phyloP scores from a whole-genome alignment of 805 yeast genomes.

The Teunomyces cretensis region DNA sequence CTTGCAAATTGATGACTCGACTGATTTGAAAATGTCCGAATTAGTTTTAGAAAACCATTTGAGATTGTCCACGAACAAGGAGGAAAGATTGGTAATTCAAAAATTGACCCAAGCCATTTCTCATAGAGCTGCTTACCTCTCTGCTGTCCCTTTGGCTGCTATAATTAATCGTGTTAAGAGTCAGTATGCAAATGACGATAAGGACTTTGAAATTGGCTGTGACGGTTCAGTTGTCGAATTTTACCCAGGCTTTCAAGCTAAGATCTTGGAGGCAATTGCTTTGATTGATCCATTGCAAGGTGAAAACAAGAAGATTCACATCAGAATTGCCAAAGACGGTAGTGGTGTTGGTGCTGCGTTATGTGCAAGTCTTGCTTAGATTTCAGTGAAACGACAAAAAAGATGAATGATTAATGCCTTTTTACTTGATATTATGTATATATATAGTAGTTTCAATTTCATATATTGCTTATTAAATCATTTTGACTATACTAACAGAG shows the following conservation, averaged over 20 bases:
- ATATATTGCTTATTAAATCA: not conserved
- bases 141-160: slow-evolving; percentile 90
- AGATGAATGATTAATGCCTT: too few species aligned
- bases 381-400: not conserved
- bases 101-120: slow-evolving; percentile 75
- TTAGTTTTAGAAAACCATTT: slow-evolving; percentile 63
- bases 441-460: too few species aligned
- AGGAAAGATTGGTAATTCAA: slow-evolving; percentile 76
- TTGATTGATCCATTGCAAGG: slow-evolving; percentile 70
- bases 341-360: slow-evolving; percentile 97
- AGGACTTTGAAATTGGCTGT: slow-evolving; percentile 87
- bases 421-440: too few species aligned
- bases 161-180: slow-evolving; percentile 69
- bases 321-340: slow-evolving; percentile 90
- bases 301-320: slow-evolving; percentile 69
- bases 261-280: slow-evolving; percentile 75
- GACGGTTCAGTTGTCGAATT: slow-evolving; percentile 94
- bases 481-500: not conserved
- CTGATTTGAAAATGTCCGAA: slow-evolving; percentile 68
- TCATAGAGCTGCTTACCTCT: slow-evolving; percentile 82
- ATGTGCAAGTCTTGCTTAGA: slow-evolving; percentile 57
- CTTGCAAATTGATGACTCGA: slow-evolving; percentile 81
- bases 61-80: slow-evolving; percentile 65
- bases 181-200: slow-evolving; percentile 46
- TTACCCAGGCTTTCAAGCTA: slow-evolving; percentile 85